Percentiles rank a stretch among this genome's conserved stretches.
These are phyloP conservation scores for Neospermospora avenae DNA, from an alignment of 2,329 filamentous ascomycete genomes.

Conservation along the genomic window DNA sequence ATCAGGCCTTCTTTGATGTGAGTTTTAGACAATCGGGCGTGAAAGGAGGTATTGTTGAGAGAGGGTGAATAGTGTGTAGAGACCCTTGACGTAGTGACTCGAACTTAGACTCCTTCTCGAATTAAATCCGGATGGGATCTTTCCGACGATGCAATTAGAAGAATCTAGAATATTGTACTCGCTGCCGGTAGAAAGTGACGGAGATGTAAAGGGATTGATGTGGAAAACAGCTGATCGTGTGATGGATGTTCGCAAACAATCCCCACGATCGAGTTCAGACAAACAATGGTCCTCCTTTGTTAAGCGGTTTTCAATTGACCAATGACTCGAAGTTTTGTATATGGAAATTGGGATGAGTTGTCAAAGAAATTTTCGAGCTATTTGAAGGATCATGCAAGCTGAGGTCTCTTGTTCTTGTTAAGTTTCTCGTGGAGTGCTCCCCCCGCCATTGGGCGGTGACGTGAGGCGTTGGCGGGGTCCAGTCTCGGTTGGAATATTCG, in stretches of 20 bases:
- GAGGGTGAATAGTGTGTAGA: neutral
- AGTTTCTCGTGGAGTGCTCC: constrained; percentile 10
- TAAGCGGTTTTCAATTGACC: constrained; percentile 18
- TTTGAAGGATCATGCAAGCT: constrained; percentile 11
- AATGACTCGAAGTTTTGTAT: constrained; percentile 13
- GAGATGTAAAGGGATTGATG: neutral
- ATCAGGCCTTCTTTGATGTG: neutral
- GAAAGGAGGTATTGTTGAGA: neutral
- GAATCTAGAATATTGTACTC: constrained; percentile 14
- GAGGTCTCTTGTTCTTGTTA: neutral
- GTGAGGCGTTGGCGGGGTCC: constrained; percentile 10
- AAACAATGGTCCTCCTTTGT: constrained; percentile 9
- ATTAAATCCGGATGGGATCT: neutral
- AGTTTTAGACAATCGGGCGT: neutral
- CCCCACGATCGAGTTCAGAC: neutral
- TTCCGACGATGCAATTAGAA: constrained; percentile 12
- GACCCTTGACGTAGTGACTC: neutral
- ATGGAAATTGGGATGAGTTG: neutral
- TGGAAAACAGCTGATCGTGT: constrained; percentile 25
- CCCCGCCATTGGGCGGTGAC: constrained; percentile 11
- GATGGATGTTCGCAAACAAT: constrained; percentile 13
- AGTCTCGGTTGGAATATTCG: constrained; percentile 9
- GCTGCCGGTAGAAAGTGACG: neutral
- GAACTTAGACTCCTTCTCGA: neutral
- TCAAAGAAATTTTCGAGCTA: neutral